Percentiles rank a stretch among this genome's conserved stretches.
Conservation (phyloP, 768 basidiomycete genomes). For the Amanita phalloides region DNA sequence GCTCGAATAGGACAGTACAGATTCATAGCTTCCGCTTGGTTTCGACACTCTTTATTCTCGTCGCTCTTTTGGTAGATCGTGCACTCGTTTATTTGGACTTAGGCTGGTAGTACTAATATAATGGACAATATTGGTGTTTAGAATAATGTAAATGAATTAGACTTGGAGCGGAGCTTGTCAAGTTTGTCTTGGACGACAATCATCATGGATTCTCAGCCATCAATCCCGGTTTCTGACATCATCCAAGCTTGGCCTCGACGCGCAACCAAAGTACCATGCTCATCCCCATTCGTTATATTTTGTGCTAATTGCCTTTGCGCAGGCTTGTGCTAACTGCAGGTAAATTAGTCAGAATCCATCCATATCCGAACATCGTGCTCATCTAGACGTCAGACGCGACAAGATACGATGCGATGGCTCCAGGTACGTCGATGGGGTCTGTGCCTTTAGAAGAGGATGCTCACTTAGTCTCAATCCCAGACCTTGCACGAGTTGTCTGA, state of each 20-base stretch:
- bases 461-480: slow-evolving; percentile 17
- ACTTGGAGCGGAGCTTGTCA: slow-evolving; percentile 20
- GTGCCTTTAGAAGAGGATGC: not conserved
- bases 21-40: not conserved
- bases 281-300: slow-evolving; percentile 1
- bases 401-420: slow-evolving; percentile 51
- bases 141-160: slow-evolving; percentile 11
- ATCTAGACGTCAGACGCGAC: slow-evolving; percentile 33
- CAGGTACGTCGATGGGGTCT: slow-evolving; percentile 23
- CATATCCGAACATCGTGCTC: slow-evolving; percentile 7
- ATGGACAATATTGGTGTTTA: not conserved
- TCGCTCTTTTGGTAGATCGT: slow-evolving; percentile 1
- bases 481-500: slow-evolving; percentile 49
- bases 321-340: slow-evolving; percentile 60
- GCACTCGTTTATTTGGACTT: not conserved
- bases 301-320: slow-evolving; percentile 4
- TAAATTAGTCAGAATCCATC: slow-evolving; percentile 13
- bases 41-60: not conserved
- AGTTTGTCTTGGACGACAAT: slow-evolving; percentile 21
- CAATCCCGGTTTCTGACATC: slow-evolving; percentile 42
- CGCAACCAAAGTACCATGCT: slow-evolving; percentile 34
- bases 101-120: not conserved
- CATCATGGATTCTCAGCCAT: slow-evolving; percentile 28
- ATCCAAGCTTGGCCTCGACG: slow-evolving; percentile 39
- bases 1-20: not conserved